Conservation (phyloP, 352 stramenopile species). For the Peronospora destructor region DNA sequence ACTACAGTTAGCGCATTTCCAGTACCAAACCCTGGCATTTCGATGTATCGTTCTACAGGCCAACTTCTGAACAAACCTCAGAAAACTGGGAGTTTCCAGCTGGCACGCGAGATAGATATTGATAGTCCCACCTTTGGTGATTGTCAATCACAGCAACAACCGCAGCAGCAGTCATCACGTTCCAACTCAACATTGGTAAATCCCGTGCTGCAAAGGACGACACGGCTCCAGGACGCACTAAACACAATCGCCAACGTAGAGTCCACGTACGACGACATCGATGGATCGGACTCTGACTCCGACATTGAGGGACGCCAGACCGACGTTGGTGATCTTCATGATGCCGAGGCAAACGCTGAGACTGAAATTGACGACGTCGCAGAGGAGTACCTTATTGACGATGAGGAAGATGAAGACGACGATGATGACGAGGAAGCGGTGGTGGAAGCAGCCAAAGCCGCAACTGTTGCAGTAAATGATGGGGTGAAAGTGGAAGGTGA, state of each 20-base stretch:
- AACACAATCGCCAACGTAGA: slow-evolving; percentile 44
- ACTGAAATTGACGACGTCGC: slow-evolving; percentile 22
- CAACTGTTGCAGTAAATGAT: slow-evolving; percentile 5
- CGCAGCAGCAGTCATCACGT: slow-evolving; percentile 19
- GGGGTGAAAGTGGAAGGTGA: slow-evolving; percentile 21
- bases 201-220: slow-evolving; percentile 23
- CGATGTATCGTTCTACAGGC: slow-evolving; percentile 39
- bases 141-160: slow-evolving; percentile 5
- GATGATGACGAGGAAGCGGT: slow-evolving; percentile 33
- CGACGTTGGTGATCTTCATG: slow-evolving; percentile 38
- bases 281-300: slow-evolving; percentile 38
- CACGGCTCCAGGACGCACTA: slow-evolving; percentile 37
- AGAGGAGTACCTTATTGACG: slow-evolving; percentile 32
- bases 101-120: slow-evolving; percentile 36
- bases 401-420: slow-evolving; percentile 33
- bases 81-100: slow-evolving; percentile 38
- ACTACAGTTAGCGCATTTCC: slow-evolving; percentile 5
- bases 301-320: slow-evolving; percentile 38
- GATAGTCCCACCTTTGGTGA: slow-evolving; percentile 27
- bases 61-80: slow-evolving; percentile 32
- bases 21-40: slow-evolving; percentile 18
- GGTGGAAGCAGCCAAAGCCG: slow-evolving; percentile 22
- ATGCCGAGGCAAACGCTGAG: slow-evolving; percentile 37
- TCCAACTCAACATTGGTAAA: slow-evolving; percentile 21
- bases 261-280: slow-evolving; percentile 47